Evolutionary conservation across 129 eudicot species (phyloP), one percentile per base, ranked within the genome.

Genomic region (Arctium minus): DNA sequence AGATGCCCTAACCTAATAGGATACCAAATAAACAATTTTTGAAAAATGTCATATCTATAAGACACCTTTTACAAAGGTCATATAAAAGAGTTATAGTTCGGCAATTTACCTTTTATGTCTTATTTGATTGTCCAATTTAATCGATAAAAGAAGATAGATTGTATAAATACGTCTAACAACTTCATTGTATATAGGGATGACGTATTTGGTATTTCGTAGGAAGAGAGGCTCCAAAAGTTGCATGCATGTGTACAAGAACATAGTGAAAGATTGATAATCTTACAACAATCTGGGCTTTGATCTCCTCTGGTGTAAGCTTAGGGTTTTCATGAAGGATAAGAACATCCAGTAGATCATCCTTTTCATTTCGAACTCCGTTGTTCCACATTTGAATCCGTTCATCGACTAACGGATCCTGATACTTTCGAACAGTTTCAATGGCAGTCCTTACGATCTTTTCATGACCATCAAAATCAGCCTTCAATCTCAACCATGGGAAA

Each of bases 381-480:
- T 33, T 60, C 88, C 84, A 80, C 65, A 39, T 71, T 17, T 22
- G 70, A 32, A 73, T 73, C 27, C 80, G 72, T 62, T 84, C 84
- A 62, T 72, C 42, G 8, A 84, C 48, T 13, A 42, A 37, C 2
- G 77, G 81, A 80, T 85, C 78, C 1, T 85, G 85, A 70, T 80
- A 85, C 76, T 80, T 80, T 1, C 70, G 22, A 8, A 85, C 74
- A 12, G 12, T 38, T 11, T n/a, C 50, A 9, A 42, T 39, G 1
- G 85, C 82, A 38, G 22, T 27, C 62, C 70, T 60, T 15, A 48
- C 1, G 2, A 33, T 74, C 75, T 75, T 80, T 76, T 68, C 81
- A 68, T 85, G 88, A 9, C 81, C 85, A 29, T 80, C 81, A 48
- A 85, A 74, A 62, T 85, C 85, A 40, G 36, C n/a, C 74, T 74